Evolutionary conservation across 2,329 filamentous ascomycete species (phyloP).

Genomic region (Venturia asperata): DNA sequence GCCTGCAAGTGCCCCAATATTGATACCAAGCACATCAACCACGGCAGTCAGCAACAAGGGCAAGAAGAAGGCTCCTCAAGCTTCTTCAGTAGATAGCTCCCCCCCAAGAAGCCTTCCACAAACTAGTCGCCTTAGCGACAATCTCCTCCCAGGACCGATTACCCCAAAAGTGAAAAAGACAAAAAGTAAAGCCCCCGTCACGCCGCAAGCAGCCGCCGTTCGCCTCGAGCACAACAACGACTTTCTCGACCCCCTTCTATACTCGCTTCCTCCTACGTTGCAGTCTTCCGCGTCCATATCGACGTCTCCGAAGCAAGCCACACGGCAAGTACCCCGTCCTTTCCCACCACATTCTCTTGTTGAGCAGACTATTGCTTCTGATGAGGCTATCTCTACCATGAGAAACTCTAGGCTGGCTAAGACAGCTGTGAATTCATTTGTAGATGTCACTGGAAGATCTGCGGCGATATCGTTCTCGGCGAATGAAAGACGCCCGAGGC

Average conservation of each 20-base stretch:
- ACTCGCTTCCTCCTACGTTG: background rate
- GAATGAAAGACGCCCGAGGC: background rate
- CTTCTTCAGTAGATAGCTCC: conserved; percentile 4
- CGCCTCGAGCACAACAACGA: background rate
- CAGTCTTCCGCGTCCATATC: conserved; percentile 4
- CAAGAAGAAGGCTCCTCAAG: background rate
- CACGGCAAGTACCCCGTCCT: conserved; percentile 7
- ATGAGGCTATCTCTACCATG: background rate
- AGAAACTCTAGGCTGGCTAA: background rate
- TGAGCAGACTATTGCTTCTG: conserved; percentile 2
- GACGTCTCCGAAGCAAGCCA: background rate
- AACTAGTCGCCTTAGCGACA: background rate
- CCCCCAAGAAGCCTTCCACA: background rate
- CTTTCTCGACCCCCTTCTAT: background rate
- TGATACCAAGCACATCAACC: background rate
- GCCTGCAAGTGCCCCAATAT: background rate
- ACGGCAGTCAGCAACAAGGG: background rate
- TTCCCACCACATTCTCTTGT: background rate
- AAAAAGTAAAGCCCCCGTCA: background rate
- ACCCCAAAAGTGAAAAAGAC: conserved; percentile 9
- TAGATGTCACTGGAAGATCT: background rate
- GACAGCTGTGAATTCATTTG: background rate
- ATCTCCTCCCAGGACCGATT: conserved; percentile 8
- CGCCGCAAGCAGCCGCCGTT: background rate
- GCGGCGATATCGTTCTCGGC: background rate